Evolutionary conservation across 108 stramenopile genomes (phyloP), one percentile per base, ranked within the genome.

Genomic region (Cyclotella sp.): DNA sequence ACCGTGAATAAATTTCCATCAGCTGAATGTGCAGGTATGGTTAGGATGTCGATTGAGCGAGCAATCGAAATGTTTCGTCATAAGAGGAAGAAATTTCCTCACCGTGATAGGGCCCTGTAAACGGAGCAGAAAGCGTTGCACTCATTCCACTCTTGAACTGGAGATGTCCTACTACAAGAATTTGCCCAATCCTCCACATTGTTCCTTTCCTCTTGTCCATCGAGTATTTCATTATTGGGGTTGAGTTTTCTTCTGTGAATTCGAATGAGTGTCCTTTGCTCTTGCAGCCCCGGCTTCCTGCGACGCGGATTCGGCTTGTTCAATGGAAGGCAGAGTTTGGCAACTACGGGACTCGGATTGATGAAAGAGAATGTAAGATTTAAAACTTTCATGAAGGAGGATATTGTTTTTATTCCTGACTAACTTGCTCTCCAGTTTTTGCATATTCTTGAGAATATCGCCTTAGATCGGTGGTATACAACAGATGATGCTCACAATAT

Each of bases 1-100:
- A 73, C 16, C 19, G 55, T 43, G 44, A 73, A 73, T 34, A 73
- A 30, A 19, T 22, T 51, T 49, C 72, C 72, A 63, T 62, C 60
- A 19, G 72, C 72, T 69, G 26, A 26, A 26, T 47, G 26, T 10
- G 39, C 13, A 47, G 14, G 9, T 15, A 42, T 41, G 3, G 62
- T 47, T 47, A 30, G 10, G 44, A 29, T 47, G 26, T 22, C 2
- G 24, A 46, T 18, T 58, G 22, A 47, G 1, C 10, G 26, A 66
- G 18, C 21, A 7, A 45, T 45, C 19, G 9, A 9, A 66, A 24
- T 8, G 16, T 18, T 6, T 27, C 3, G 1, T 9, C 14, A 14
- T 14, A 9, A 63, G 14, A 19, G 34, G 16, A 24, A 40, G 34
- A 34, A 34, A 34, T 58, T 1, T 28, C 16, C 64, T 47, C 21